Evolutionary conservation across 495 filamentous ascomycete species (phyloP), one percentile per base, ranked within the genome.

Genomic region (Margaritispora aquatica): DNA sequence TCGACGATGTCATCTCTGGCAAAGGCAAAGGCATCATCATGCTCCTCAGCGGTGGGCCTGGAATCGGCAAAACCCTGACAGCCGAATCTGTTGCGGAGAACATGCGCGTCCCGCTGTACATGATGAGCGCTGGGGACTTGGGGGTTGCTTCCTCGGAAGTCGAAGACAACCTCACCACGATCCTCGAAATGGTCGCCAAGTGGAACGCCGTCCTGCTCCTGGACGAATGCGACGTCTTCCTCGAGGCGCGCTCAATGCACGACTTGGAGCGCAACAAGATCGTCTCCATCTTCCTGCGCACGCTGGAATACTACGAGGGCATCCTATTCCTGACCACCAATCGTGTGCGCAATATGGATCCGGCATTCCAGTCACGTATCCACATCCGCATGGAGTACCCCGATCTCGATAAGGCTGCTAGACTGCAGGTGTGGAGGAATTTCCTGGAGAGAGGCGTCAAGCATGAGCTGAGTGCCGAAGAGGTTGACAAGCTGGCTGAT

Each of bases 61-160:
- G 81, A 0, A 74, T 77, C 1, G 81, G 83, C 10, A 86, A 87
- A 63, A 85, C 84, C 1, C 65, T 77, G 1, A 86, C 82, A 5
- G 83, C 83, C 3, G 75, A 79, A 57, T 55, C 60, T 17, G 63
- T 65, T 20, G 63, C 63, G 1, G 78, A 82, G 55, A 60, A 19
- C 11, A 63, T 63, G 57, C 50, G 56, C 5, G 52, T 60, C 7
- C 63, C 63, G 1, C 27, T 66, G 1, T 66, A 63, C 57, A 60
- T 60, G 60, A 63, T 66, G 60, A 44, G 26, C n/a, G 60, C 63
- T 1, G 54, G 60, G 13, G 63, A 66, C 55, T 50, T 66, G 1
- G 63, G 63, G 5, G 58, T 29, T 22, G 11, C 38, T 3, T 22
- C n/a, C 19, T 17, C 13, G 1, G 53, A 63, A 0, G 70, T 81